A percentile compares a stretch with the other conserved stretches of the same genome.
Conservation (phyloP, 495 filamentous ascomycete genomes). For the Aspergillus avenaceus region DNA sequence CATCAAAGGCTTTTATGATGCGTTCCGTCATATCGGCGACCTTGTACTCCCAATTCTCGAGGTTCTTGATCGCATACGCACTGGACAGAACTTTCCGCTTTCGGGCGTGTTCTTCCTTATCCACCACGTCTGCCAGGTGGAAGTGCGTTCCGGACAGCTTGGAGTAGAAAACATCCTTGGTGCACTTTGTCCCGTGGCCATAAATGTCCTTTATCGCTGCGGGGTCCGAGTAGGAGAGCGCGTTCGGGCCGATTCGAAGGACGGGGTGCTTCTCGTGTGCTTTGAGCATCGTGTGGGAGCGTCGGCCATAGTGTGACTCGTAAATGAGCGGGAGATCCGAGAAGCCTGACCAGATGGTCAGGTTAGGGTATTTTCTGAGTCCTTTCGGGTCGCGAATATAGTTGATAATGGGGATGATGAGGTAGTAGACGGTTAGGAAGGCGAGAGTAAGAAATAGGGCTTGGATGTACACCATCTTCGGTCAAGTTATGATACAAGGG, state of each 20-base stretch:
- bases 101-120: conserved; percentile 33
- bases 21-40: conserved; percentile 38
- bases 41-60: conserved; percentile 47
- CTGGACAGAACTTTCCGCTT: conserved; percentile 39
- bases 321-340: conserved; percentile 33
- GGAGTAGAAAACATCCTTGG: conserved; percentile 42
- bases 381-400: conserved; percentile 37
- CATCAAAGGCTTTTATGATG: conserved; percentile 27
- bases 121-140: conserved; percentile 36
- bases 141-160: conserved; percentile 28
- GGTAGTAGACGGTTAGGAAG: not conserved
- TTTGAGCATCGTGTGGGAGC: conserved; percentile 28
- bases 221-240: conserved; percentile 33
- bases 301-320: conserved; percentile 26
- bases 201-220: conserved; percentile 49
- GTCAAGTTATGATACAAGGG: no score
- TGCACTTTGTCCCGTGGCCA: conserved; percentile 41
- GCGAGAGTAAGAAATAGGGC: not conserved
- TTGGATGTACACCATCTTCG: not conserved
- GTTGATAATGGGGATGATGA: conserved; percentile 16
- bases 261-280: conserved; percentile 38
- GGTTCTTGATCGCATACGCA: conserved; percentile 46
- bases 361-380: conserved; percentile 39
- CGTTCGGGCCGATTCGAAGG: conserved; percentile 44
- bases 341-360: conserved; percentile 33